Base-by-base conservation (phyloP, 1,139 yeast species). In the Saccharomyces pastorianus region DNA sequence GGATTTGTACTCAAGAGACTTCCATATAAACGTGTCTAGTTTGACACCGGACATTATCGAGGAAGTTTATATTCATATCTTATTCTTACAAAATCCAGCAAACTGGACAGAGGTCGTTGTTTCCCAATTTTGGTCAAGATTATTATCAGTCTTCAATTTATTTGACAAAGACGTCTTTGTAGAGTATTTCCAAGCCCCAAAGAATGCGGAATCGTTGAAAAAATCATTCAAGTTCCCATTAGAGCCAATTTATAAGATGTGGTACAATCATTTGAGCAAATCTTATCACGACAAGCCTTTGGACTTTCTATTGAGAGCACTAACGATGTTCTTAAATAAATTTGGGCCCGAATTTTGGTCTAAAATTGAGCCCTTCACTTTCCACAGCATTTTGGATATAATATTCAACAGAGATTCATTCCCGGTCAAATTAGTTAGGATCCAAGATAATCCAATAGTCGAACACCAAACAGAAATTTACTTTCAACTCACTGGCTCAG, bases 351-450 rank as follows among this genome's bases (percentile, higher is more conserved):
- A 70, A 2, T 79, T 83, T 56, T 85, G 91, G 89, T 61, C 64
- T 1, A 61, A 68, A 28, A 72, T 81, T 2, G 71, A 76, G 1
- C 86, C 85, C 0, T 77, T 73, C 59, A 76, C 77, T 2, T 81
- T 75, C 58, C 75, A 76, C 49, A 80, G 79, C 55, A 70, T 83
- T 46, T 64, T 84, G 47, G 88, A 83, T 58, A 74, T 80, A n/a
- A 72, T 83, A 4, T 66, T 68, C 46, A 65, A 65, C 13, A 63
- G 57, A 48, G 61, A 60, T 32, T 51, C 55, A 13, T 66, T 69
- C 52, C 63, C 65, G 1, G 49, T 51, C 7, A 60, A 59, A 34
- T 53, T 69, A 17, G 55, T 62, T 34, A 56, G 58, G 32, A 57
- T 67, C 7, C 71, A 69, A 54, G 56, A 63, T 46, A 62, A 61